phyloP scores from a whole-genome alignment of 2,329 filamentous ascomycete genomes.

The Colletotrichum sp. region DNA sequence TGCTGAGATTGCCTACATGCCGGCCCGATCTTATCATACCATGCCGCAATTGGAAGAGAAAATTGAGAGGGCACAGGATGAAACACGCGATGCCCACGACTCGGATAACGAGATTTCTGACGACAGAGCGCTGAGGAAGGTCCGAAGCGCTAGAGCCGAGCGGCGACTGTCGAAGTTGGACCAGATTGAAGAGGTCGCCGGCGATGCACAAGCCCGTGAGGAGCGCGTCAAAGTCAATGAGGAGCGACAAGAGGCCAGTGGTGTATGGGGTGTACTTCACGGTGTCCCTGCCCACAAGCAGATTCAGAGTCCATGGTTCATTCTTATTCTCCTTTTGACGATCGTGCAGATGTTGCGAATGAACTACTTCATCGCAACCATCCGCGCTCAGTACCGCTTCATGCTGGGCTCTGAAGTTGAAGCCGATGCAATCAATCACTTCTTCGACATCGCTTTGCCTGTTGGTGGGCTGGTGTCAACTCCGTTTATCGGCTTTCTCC shows the following conservation, averaged over 20 bases:
- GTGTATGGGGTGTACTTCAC: constrained; percentile 77
- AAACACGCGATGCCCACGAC: constrained; percentile 49
- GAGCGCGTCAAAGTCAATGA: constrained; percentile 61
- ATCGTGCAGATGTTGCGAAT: constrained; percentile 67
- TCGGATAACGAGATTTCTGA: constrained; percentile 61
- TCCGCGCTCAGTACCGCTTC: constrained; percentile 72
- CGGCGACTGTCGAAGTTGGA: constrained; percentile 62
- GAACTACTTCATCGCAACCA: constrained; percentile 74
- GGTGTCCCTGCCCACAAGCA: constrained; percentile 67
- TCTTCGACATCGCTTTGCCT: constrained; percentile 60
- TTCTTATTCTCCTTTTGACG: constrained; percentile 71
- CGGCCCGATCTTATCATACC: constrained; percentile 41
- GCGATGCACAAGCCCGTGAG: constrained; percentile 58
- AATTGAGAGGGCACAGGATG: constrained; percentile 41
- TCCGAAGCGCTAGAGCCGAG: constrained; percentile 46
- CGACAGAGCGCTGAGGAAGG: constrained; percentile 46
- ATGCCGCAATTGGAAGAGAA: constrained; percentile 43
- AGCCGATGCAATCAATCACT: constrained; percentile 41
- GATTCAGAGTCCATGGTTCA: constrained; percentile 73
- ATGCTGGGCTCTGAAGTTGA: constrained; percentile 59
- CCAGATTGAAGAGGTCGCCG: constrained; percentile 69
- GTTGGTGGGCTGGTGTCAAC: constrained; percentile 72
- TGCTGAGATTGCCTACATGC: constrained; percentile 46
- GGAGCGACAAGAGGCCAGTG: constrained; percentile 62
- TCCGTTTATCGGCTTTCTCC: constrained; percentile 73